Evolutionary conservation across 768 basidiomycete species (phyloP).

Genomic region (Baorangia bicolor): DNA sequence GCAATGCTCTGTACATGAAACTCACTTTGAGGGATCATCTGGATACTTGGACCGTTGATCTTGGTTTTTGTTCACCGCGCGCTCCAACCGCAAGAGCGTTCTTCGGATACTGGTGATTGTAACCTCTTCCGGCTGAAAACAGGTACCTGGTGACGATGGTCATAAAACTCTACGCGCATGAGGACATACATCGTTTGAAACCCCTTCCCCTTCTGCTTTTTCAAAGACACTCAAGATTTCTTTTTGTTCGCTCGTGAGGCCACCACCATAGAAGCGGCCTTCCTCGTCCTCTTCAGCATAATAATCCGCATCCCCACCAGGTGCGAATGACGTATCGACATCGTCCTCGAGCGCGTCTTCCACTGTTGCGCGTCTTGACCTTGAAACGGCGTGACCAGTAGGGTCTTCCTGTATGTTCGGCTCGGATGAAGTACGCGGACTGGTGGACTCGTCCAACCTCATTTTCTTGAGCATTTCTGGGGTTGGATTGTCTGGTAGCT

Average conservation of each 20-base stretch:
- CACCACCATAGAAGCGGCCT: slow-evolving; percentile 92
- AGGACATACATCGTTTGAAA: slow-evolving; percentile 63
- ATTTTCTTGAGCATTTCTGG: slow-evolving; percentile 84
- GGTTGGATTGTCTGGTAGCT: slow-evolving; percentile 72
- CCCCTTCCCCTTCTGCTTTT: slow-evolving; percentile 58
- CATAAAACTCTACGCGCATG: neutral
- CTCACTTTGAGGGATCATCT: slow-evolving; percentile 86
- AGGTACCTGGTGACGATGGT: neutral
- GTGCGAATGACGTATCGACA: slow-evolving; percentile 57
- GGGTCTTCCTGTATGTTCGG: slow-evolving; percentile 7
- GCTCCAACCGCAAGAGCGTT: slow-evolving; percentile 78
- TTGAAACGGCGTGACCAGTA: slow-evolving; percentile 10
- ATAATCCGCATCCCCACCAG: slow-evolving; percentile 88
- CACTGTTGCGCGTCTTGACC: slow-evolving; percentile 48
- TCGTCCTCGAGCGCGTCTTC: slow-evolving; percentile 50
- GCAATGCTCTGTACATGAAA: neutral
- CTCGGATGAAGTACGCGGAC: slow-evolving; percentile 6
- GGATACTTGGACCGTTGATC: slow-evolving; percentile 96
- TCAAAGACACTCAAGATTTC: slow-evolving; percentile 96
- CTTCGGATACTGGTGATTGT: slow-evolving; percentile 70
- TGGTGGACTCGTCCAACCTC: slow-evolving; percentile 46
- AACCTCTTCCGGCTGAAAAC: slow-evolving; percentile 58
- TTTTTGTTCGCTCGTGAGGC: slow-evolving; percentile 89
- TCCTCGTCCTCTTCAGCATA: slow-evolving; percentile 90
- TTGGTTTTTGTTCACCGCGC: slow-evolving; percentile 91